Base-by-base conservation (phyloP, 305 asterid species). In the Ruellia speciosa region DNA sequence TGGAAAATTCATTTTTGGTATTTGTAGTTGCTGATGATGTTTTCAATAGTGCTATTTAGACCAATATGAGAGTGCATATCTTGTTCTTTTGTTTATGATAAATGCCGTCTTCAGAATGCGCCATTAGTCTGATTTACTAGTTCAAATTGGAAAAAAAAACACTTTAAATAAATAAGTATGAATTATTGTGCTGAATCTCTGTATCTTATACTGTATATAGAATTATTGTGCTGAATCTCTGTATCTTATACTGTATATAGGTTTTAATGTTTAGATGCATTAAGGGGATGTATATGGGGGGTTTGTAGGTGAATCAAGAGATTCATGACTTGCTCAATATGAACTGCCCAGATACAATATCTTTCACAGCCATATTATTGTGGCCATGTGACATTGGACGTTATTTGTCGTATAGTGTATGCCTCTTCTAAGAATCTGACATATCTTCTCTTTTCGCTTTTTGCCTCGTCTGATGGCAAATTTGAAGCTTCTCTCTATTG, bases 81-180 rank as follows among this genome's bases (percentile, higher is more conserved):
- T 12, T 24, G 39, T 20, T 18, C n/a, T 54, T 57, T 11, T 70
- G 34, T 18, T 46, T 62, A 41, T 59, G 0, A 46, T 46, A 46
- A 46, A n/a, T n/a, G n/a, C n/a, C 11, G 6, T 46, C 18, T 46
- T 16, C 18, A 13, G 3, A 46, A 14, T 46, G 50, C n/a, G 50
- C 3, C 50, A 46, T 14, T 14, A 17, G 8, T 46, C 12, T 46
- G 8, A 7, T 14, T 46, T 13, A 46, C 0, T 5, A 46, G 18
- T 46, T 46, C 8, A 0, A 8, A 46, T 6, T 46, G 50, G 16
- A 4, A 13, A 13, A 1, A 46, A 5, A 9, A 4, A 6, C n/a
- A n/a, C n/a, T n/a, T n/a, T n/a, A n/a, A n/a, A n/a, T n/a, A n/a
- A n/a, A n/a, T n/a, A n/a, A n/a, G n/a, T n/a, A n/a, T n/a, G n/a